These are phyloP conservation scores for Lophium mytilinum DNA, from an alignment of 495 filamentous ascomycete genomes.

Conservation along the genomic window DNA sequence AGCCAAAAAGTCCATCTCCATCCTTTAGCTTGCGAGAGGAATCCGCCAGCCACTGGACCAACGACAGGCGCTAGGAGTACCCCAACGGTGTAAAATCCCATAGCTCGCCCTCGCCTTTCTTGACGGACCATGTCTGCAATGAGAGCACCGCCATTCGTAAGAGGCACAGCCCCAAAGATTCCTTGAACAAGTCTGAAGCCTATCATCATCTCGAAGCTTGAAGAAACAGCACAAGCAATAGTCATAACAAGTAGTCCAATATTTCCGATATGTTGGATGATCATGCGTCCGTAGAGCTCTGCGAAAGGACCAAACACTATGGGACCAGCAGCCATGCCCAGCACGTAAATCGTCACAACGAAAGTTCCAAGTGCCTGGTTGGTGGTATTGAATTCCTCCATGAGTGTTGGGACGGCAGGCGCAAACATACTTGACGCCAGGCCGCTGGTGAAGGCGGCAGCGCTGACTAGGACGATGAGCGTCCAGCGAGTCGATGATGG, in stretches of 20 bases:
- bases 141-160: slow-evolving; percentile 46
- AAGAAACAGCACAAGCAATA: slow-evolving; percentile 45
- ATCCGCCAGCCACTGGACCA: slow-evolving; percentile 52
- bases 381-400: slow-evolving; percentile 25
- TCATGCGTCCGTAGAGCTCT: slow-evolving; percentile 54
- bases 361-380: slow-evolving; percentile 27
- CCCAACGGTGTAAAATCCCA: slow-evolving; percentile 44
- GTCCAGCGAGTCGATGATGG: slow-evolving; percentile 36
- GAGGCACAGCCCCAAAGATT: slow-evolving; percentile 40
- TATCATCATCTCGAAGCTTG: slow-evolving; percentile 44
- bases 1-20: slow-evolving; percentile 64
- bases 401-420: slow-evolving; percentile 32
- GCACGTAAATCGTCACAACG: slow-evolving; percentile 36
- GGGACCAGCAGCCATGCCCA: slow-evolving; percentile 51
- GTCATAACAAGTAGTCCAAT: slow-evolving; percentile 48
- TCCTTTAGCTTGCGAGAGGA: slow-evolving; percentile 45
- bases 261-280: slow-evolving; percentile 47
- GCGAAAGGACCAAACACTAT: slow-evolving; percentile 54
- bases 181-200: slow-evolving; percentile 53
- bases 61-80: slow-evolving; percentile 46
- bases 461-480: slow-evolving; percentile 33
- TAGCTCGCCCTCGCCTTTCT: slow-evolving; percentile 41
- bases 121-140: slow-evolving; percentile 45
- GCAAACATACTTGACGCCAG: slow-evolving; percentile 35
- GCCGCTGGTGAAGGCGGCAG: slow-evolving; percentile 32